Conservation (phyloP, 805 yeast genomes). For the Trichomonascus vanleenenianus region DNA sequence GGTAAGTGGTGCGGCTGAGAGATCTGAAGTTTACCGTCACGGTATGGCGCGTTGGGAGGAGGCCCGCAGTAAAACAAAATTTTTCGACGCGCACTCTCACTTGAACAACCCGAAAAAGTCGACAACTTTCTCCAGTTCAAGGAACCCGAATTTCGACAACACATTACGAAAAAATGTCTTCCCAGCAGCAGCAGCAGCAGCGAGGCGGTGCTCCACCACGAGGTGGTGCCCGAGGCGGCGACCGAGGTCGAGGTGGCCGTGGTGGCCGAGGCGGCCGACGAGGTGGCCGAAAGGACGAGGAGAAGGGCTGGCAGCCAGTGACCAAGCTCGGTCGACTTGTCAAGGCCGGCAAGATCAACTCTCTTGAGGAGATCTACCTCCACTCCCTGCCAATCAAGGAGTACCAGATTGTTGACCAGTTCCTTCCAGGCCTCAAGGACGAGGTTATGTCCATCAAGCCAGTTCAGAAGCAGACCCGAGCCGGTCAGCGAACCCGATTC, state of each 20-base stretch:
- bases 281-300: slow-evolving; percentile 81
- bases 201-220: neutral
- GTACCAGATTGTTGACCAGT: slow-evolving; percentile 95
- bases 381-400: slow-evolving; percentile 99
- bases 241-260: slow-evolving; percentile 33
- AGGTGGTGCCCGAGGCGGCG: slow-evolving; percentile 19
- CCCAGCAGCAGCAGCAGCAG: slow-evolving; percentile 3
- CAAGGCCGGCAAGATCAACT: slow-evolving; percentile 94
- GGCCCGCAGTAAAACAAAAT: neutral
- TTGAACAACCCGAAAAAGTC: neutral
- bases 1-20: no score
- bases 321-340: slow-evolving; percentile 99
- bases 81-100: neutral
- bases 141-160: neutral
- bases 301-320: slow-evolving; percentile 99
- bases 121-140: neutral
- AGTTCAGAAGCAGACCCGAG: slow-evolving; percentile 99
- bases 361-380: slow-evolving; percentile 97
- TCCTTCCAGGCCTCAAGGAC: slow-evolving; percentile 92
- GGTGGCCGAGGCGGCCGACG: slow-evolving; percentile 56
- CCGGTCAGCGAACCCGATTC: slow-evolving; percentile 99
- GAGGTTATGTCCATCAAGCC: slow-evolving; percentile 99
- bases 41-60: neutral
- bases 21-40: no score
- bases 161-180: neutral